These are phyloP conservation scores for Musa troglodytarum DNA, from an alignment of 176 grass and related monocot genomes.

Conservation along the genomic window DNA sequence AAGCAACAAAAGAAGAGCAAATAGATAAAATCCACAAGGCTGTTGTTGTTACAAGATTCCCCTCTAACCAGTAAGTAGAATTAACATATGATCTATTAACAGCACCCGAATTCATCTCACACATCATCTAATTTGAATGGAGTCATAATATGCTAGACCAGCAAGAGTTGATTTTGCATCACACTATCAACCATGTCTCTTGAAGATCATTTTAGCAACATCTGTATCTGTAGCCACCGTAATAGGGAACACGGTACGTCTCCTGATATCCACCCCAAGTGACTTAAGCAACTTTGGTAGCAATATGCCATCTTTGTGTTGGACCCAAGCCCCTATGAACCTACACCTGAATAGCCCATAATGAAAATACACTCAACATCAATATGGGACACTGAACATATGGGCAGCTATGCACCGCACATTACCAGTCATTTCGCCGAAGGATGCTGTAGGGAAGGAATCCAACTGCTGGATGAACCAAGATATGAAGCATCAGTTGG, in stretches of 20 bases:
- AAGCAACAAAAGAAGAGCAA: background rate
- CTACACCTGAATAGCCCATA: slow-evolving; percentile 23
- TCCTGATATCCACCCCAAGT: slow-evolving; percentile 23
- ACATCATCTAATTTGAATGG: background rate
- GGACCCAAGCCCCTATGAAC: slow-evolving; percentile 17
- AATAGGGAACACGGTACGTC: slow-evolving; percentile 33
- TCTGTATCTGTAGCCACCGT: slow-evolving; percentile 34
- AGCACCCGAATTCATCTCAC: background rate
- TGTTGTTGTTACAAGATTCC: background rate
- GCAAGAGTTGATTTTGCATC: slow-evolving; percentile 25
- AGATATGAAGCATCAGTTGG: slow-evolving; percentile 35
- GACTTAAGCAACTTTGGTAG: slow-evolving; percentile 22
- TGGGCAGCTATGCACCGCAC: background rate
- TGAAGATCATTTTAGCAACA: slow-evolving; percentile 24
- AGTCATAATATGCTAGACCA: background rate
- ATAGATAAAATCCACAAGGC: slow-evolving; percentile 9
- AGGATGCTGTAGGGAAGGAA: slow-evolving; percentile 49
- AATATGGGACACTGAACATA: background rate
- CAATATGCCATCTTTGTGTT: background rate
- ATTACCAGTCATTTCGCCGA: slow-evolving; percentile 55
- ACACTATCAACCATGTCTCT: slow-evolving; percentile 29
- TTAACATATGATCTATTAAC: slow-evolving; percentile 7
- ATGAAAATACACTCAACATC: slow-evolving; percentile 17
- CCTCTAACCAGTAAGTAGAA: background rate
- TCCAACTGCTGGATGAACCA: slow-evolving; percentile 47